These are phyloP conservation scores for Solanum virginianum DNA, from an alignment of 257 asterid genomes.

Conservation along the genomic window DNA sequence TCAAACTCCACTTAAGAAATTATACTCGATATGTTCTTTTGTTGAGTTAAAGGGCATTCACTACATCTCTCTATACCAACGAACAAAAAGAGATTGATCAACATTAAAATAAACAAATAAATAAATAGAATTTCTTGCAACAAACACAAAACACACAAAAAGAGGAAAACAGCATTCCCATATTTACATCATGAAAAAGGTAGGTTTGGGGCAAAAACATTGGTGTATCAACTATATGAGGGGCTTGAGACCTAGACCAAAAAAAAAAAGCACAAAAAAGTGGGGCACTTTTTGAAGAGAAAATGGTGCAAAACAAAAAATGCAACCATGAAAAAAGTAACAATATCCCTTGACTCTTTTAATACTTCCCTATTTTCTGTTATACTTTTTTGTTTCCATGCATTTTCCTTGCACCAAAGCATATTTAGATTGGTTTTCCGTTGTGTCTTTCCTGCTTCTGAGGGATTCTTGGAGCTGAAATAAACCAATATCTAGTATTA, in stretches of 20 bases:
- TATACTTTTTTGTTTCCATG: background rate
- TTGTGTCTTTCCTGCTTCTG: conserved; percentile 34
- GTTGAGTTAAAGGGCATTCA: background rate
- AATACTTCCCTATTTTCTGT: conserved; percentile 9
- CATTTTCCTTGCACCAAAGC: background rate
- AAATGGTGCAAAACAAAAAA: conserved; percentile 17
- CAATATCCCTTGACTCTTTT: background rate
- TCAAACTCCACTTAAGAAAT: background rate
- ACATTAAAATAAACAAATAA: background rate
- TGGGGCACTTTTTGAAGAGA: background rate
- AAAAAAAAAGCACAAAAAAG: background rate
- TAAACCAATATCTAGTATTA: background rate
- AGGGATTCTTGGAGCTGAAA: conserved; percentile 42
- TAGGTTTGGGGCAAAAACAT: conserved; percentile 11
- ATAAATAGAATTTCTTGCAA: background rate
- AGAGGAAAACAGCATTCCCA: conserved; percentile 18
- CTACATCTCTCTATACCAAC: background rate
- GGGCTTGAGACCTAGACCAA: background rate
- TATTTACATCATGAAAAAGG: conserved; percentile 39
- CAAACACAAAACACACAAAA: conserved; percentile 1
- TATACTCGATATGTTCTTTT: background rate
- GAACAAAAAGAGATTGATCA: background rate
- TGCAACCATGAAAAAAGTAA: conserved; percentile 23
- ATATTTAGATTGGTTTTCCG: conserved; percentile 29
- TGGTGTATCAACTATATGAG: conserved; percentile 7